Conservation (phyloP, 768 basidiomycete species). For the Trametes villosa region DNA sequence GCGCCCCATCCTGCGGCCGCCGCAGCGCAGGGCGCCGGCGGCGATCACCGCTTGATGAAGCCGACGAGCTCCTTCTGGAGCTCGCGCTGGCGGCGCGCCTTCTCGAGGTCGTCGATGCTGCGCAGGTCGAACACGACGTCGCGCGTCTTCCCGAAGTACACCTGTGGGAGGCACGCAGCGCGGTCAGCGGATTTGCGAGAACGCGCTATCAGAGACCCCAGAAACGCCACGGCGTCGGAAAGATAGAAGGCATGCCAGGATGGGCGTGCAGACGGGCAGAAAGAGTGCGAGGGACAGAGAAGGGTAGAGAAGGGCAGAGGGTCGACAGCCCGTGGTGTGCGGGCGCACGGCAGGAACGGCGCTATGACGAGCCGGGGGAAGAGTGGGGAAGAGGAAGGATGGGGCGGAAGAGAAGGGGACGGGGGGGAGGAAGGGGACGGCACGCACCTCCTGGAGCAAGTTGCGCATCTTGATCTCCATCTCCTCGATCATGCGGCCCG, state of each 20-base stretch:
- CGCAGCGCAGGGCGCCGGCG: not conserved
- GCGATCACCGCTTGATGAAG: constrained; percentile 66
- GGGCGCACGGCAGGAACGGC: not conserved
- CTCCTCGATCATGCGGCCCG: constrained; percentile 96
- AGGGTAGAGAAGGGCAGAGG: too few species aligned
- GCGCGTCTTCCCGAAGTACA: constrained; percentile 96
- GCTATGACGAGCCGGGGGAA: not conserved
- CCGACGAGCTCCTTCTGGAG: constrained; percentile 91
- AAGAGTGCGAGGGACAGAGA: not conserved
- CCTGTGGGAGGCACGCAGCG: constrained; percentile 44
- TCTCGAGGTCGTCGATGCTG: constrained; percentile 84
- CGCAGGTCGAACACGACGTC: constrained; percentile 94
- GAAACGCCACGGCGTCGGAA: not conserved
- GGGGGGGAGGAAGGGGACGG: not conserved
- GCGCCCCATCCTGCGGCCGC: not conserved
- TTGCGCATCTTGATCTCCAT: constrained; percentile 99
- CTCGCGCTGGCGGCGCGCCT: constrained; percentile 77
- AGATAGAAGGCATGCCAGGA: not conserved
- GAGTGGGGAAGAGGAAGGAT: not conserved
- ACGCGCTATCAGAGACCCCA: not conserved
- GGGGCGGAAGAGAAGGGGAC: not conserved
- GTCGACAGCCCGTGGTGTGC: not conserved
- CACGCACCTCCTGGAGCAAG: constrained; percentile 79
- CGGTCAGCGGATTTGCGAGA: not conserved
- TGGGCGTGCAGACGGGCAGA: not conserved